These are phyloP conservation scores for Boletus rufocinnamomeus DNA, from an alignment of 768 basidiomycete genomes.

Conservation along the genomic window DNA sequence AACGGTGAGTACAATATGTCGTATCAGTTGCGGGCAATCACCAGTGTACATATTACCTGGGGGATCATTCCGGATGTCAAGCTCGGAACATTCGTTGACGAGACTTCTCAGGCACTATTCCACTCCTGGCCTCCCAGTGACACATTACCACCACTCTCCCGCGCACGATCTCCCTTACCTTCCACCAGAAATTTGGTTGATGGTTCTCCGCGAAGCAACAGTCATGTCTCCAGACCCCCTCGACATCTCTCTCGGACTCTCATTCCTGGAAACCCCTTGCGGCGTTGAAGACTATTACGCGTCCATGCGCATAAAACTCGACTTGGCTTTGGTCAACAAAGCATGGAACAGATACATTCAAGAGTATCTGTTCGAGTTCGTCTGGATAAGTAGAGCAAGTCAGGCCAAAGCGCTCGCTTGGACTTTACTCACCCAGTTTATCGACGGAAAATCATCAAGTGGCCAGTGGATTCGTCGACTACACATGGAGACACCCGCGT, in stretches of 20 bases:
- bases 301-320: constrained; percentile 50
- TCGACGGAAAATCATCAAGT: constrained; percentile 38
- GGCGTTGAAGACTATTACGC: constrained; percentile 47
- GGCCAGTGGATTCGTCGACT: constrained; percentile 61
- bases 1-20: constrained; percentile 18
- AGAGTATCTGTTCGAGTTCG: constrained; percentile 62
- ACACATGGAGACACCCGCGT: constrained; percentile 66
- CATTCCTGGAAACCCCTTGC: constrained; percentile 55
- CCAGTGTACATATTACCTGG: background rate
- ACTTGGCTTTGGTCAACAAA: constrained; percentile 54
- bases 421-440: constrained; percentile 44
- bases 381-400: constrained; percentile 63
- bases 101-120: constrained; percentile 7
- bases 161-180: constrained; percentile 45
- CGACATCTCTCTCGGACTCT: constrained; percentile 51
- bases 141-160: constrained; percentile 29
- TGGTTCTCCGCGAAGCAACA: constrained; percentile 61
- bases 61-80: background rate
- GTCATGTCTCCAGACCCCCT: constrained; percentile 45
- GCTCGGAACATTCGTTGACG: constrained; percentile 6
- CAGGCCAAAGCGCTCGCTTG: constrained; percentile 51
- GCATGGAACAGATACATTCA: constrained; percentile 56
- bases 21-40: background rate
- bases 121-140: constrained; percentile 7
- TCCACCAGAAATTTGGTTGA: constrained; percentile 67